Base-by-base conservation (phyloP, 345 rosid species). In the Anacardium occidentale region DNA sequence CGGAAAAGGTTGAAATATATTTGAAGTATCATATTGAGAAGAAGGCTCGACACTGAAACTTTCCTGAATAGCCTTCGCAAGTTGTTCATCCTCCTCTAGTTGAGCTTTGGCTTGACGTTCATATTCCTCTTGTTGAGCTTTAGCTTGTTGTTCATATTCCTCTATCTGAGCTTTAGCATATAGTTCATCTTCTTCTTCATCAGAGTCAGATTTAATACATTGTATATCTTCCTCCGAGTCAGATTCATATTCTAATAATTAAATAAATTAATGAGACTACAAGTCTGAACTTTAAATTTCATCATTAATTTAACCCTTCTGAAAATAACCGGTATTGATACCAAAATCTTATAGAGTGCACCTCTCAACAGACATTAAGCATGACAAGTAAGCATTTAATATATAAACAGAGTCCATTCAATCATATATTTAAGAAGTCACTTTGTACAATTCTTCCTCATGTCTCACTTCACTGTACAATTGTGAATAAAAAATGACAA, bases 31-130 rank as follows among this genome's bases (percentile, higher is more conserved):
- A 81, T 83, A 64, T 68, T 66, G 81, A 64, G 94, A 89, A 77
- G 95, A 89, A 70, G 88, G 79, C 26, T 82, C 90, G 21, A 81
- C 34, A 42, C 29, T 77, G 76, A 96, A 73, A 76, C 98, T 96
- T 76, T 91, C 93, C 85, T 96, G 97, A 72, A 96, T 53, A 75
- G 97, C 98, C 84, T 74, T 89, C 29, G 99, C 98, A 1, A 96
- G 90, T 74, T 75, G 83, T 78, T 90, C 98, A 63, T 93, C 99
- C 79, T 96, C 98, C 79, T 93, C 96, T 56, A 88, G n/a, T 63
- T 91, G 97, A 79, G 90, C 76, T 77, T 73, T 81, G 11, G 77
- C 61, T 51, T 29, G 73, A 12, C 34, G 73, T 64, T 81, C 82
- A 53, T 80, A 78, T 51, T 80, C 84, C 65, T 81, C 77, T 48